These are phyloP conservation scores for Crithidia expoeki DNA, from an alignment of 208 protist genomes.

Conservation along the genomic window DNA sequence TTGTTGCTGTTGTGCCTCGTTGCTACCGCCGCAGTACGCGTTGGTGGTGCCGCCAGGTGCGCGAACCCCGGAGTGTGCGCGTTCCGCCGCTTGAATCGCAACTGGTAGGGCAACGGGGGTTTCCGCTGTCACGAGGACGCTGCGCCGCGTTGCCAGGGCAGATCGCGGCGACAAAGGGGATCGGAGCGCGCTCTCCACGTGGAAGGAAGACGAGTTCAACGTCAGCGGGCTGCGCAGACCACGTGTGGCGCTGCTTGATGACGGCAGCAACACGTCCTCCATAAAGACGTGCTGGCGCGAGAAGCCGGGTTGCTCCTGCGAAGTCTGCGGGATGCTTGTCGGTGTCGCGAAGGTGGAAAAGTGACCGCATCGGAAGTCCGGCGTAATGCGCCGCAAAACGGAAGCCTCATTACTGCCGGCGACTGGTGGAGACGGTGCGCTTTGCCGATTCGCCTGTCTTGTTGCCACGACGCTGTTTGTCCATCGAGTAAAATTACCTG, in stretches of 20 bases:
- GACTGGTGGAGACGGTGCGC: too few species aligned
- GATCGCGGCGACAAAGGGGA: not conserved
- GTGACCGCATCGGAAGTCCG: not conserved
- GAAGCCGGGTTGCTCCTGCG: not conserved
- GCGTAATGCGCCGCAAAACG: not conserved
- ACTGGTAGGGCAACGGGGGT: not conserved
- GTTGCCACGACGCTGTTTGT: too few species aligned
- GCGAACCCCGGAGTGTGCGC: not conserved
- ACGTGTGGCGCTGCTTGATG: not conserved
- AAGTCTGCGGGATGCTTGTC: not conserved
- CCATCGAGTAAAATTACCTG: too few species aligned
- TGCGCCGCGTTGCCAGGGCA: not conserved
- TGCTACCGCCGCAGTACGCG: not conserved
- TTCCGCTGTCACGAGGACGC: not conserved
- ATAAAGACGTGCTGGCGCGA: not conserved
- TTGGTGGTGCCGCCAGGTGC: not conserved
- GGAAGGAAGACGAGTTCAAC: not conserved
- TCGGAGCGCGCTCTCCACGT: not conserved
- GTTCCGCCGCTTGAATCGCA: not conserved
- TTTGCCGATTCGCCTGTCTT: too few species aligned
- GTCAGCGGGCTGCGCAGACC: constrained; percentile 3
- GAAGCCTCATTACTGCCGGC: too few species aligned
- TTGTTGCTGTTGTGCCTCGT: not conserved
- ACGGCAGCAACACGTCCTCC: not conserved
- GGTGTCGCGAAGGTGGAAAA: not conserved